phyloP scores from a whole-genome alignment of 768 basidiomycete genomes.

The Solioccasus polychromus region DNA sequence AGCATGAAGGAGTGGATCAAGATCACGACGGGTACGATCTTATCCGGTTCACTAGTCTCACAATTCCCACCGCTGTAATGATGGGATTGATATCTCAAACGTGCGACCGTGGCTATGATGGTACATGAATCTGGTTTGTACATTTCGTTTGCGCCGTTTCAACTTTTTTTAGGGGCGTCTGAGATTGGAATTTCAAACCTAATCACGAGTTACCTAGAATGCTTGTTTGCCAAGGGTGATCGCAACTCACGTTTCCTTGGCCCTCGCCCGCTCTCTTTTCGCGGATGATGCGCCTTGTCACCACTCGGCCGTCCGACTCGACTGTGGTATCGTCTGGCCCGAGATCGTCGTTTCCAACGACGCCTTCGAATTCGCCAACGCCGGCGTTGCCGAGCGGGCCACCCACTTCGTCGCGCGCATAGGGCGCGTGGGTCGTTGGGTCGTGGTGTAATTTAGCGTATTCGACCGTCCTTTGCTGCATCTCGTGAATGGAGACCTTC shows the following conservation, averaged over 20 bases:
- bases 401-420: slow-evolving; percentile 25
- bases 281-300: slow-evolving; percentile 15
- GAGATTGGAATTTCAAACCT: slow-evolving; percentile 13
- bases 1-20: too few species aligned
- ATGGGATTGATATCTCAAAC: too few species aligned
- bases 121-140: too few species aligned
- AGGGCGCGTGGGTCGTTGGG: slow-evolving; percentile 23
- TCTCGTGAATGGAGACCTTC: slow-evolving; percentile 10
- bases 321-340: slow-evolving; percentile 22
- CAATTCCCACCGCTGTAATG: too few species aligned
- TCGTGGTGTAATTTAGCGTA: slow-evolving; percentile 12
- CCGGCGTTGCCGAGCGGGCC: slow-evolving; percentile 28
- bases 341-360: slow-evolving; percentile 28
- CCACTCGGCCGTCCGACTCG: slow-evolving; percentile 24
- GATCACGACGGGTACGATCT: too few species aligned
- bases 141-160: not conserved
- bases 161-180: not conserved
- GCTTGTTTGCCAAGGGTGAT: not conserved
- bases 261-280: slow-evolving; percentile 13
- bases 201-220: not conserved
- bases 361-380: slow-evolving; percentile 31
- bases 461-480: slow-evolving; percentile 24
- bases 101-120: too few species aligned
- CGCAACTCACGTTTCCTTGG: slow-evolving; percentile 16
- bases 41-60: too few species aligned